These are phyloP conservation scores for Podospora didyma DNA, from an alignment of 495 filamentous ascomycete genomes.

Conservation along the genomic window DNA sequence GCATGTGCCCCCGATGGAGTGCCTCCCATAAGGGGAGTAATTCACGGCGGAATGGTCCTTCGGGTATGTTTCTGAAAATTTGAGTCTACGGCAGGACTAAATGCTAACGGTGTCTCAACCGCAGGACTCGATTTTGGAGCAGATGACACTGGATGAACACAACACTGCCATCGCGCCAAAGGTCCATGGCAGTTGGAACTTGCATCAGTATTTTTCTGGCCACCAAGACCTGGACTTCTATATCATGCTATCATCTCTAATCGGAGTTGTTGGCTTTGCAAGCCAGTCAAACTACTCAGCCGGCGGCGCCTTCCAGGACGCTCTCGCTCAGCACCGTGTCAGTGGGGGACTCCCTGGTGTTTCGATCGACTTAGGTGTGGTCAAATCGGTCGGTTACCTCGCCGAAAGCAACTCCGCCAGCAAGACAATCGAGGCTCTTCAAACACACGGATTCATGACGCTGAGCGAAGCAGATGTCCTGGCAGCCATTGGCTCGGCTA, in stretches of 20 bases:
- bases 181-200: slow-evolving; percentile 40
- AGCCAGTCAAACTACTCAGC: slow-evolving; percentile 50
- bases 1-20: slow-evolving; percentile 32
- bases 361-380: slow-evolving; percentile 45
- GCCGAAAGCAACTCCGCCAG: slow-evolving; percentile 18
- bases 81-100: not conserved
- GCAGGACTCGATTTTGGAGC: slow-evolving; percentile 42
- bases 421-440: slow-evolving; percentile 17
- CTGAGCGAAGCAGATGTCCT: slow-evolving; percentile 22
- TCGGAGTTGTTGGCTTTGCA: slow-evolving; percentile 36
- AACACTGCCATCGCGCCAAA: slow-evolving; percentile 39
- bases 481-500: slow-evolving; percentile 19
- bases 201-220: slow-evolving; percentile 26
- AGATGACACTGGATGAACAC: slow-evolving; percentile 44
- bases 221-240: slow-evolving; percentile 45
- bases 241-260: slow-evolving; percentile 49
- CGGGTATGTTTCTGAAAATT: slow-evolving; percentile 23
- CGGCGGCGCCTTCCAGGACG: slow-evolving; percentile 37
- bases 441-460: slow-evolving; percentile 17
- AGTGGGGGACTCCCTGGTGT: slow-evolving; percentile 29
- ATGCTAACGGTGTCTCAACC: not conserved
- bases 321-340: slow-evolving; percentile 17
- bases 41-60: slow-evolving; percentile 54
- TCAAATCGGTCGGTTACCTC: slow-evolving; percentile 34
- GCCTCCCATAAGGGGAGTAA: slow-evolving; percentile 41